Conservation (phyloP, 2,329 filamentous ascomycete species). For the Trichophyton rubrum region DNA sequence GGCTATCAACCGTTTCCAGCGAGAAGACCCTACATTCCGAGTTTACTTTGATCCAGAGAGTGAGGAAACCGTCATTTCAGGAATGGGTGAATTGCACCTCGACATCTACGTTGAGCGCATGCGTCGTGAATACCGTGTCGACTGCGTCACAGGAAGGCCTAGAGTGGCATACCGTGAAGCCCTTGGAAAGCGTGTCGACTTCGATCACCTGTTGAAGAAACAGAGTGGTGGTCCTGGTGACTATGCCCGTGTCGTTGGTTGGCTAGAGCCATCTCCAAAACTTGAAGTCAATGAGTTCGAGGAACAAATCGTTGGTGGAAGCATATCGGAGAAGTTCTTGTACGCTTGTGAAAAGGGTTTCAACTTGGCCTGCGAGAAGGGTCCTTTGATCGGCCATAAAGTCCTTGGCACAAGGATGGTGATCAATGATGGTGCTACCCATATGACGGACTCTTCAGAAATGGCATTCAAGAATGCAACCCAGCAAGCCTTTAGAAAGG, state of each 20-base stretch:
- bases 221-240: slow-evolving; percentile 93
- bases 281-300: slow-evolving; percentile 71
- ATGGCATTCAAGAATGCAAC: slow-evolving; percentile 90
- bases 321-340: slow-evolving; percentile 90
- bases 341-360: slow-evolving; percentile 94
- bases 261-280: slow-evolving; percentile 69
- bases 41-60: slow-evolving; percentile 85
- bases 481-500: slow-evolving; percentile 91
- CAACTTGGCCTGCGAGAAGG: slow-evolving; percentile 66
- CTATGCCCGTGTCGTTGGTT: slow-evolving; percentile 84
- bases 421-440: slow-evolving; percentile 89
- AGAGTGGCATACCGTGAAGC: slow-evolving; percentile 97
- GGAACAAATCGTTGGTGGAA: slow-evolving; percentile 74
- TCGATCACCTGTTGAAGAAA: slow-evolving; percentile 89
- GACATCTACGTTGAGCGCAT: slow-evolving; percentile 97
- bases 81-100: slow-evolving; percentile 94
- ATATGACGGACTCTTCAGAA: slow-evolving; percentile 96
- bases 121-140: slow-evolving; percentile 90
- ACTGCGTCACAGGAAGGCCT: slow-evolving; percentile 88
- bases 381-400: slow-evolving; percentile 81
- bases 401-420: slow-evolving; percentile 86
- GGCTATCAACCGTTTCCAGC: slow-evolving; percentile 96
- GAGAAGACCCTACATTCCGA: slow-evolving; percentile 94
- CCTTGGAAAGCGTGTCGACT: slow-evolving; percentile 64
- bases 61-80: slow-evolving; percentile 93